These are phyloP conservation scores for Carex cristatella DNA, from an alignment of 176 grass and related monocot species.

Conservation along the genomic window DNA sequence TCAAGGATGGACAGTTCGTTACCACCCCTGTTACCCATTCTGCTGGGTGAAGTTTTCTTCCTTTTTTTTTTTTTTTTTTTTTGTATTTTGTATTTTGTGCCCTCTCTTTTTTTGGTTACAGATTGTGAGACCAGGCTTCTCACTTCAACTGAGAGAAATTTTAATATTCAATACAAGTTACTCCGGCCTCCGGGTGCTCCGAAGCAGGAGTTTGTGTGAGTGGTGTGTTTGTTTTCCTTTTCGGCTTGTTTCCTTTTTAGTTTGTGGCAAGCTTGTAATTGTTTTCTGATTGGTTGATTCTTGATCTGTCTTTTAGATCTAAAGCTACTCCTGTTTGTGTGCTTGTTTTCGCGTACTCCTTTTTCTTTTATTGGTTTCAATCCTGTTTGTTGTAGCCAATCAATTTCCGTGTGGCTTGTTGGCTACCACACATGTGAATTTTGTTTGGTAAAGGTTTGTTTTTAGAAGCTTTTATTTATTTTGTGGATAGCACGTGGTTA, in stretches of 20 bases:
- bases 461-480: neutral
- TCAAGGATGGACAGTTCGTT: constrained; percentile 70
- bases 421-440: neutral
- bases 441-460: neutral
- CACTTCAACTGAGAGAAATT: neutral
- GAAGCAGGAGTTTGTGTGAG: constrained; percentile 14
- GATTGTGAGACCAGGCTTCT: neutral
- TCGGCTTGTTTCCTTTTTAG: constrained; percentile 20
- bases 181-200: neutral
- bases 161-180: neutral
- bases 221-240: constrained; percentile 22
- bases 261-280: constrained; percentile 21
- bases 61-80: neutral
- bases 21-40: constrained; percentile 78
- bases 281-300: constrained; percentile 3
- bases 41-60: constrained; percentile 41
- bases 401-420: neutral
- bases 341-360: neutral
- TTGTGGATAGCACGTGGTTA: neutral
- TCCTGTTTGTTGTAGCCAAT: neutral
- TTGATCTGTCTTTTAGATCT: constrained; percentile 6
- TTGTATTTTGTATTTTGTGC: neutral
- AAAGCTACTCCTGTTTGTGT: neutral
- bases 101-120: neutral
- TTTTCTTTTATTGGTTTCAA: neutral